Percentiles rank a stretch among this genome's conserved stretches.
phyloP scores from a whole-genome alignment of 1,284 basidiomycete genomes.

The Wallemia hederae region DNA sequence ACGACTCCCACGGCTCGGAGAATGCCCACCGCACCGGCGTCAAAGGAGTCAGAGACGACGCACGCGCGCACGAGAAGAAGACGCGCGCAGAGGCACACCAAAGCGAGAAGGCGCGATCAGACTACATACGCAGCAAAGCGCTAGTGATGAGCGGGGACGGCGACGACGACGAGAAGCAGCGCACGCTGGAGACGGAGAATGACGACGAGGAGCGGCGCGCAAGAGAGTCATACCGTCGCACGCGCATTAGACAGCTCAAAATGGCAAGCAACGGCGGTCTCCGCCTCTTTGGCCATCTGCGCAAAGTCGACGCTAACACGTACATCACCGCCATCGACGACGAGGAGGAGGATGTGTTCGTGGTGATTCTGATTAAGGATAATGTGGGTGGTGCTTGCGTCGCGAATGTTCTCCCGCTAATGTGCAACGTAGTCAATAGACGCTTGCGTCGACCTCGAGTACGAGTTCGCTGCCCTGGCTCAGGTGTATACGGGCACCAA shows the following conservation, averaged over 20 bases:
- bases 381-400: not conserved
- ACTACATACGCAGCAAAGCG: not conserved
- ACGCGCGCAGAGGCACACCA: too few species aligned
- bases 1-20: not conserved
- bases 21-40: not conserved
- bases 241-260: not conserved
- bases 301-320: not conserved
- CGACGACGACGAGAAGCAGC: too few species aligned
- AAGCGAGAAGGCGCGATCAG: not conserved
- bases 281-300: not conserved
- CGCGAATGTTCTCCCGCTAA: not conserved
- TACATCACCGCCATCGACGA: not conserved
- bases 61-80: not conserved
- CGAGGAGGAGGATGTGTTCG: not conserved
- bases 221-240: not conserved
- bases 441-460: not conserved
- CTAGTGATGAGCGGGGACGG: not conserved
- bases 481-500: not conserved
- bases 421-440: not conserved
- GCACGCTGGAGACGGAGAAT: not conserved
- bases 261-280: not conserved
- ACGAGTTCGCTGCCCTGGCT: not conserved
- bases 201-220: not conserved
- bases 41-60: not conserved
- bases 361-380: not conserved